A percentile compares a stretch with the other conserved stretches of the same genome.
Conservation (phyloP, 2,329 filamentous ascomycete species). For the Fonsecaea multimorphosa region DNA sequence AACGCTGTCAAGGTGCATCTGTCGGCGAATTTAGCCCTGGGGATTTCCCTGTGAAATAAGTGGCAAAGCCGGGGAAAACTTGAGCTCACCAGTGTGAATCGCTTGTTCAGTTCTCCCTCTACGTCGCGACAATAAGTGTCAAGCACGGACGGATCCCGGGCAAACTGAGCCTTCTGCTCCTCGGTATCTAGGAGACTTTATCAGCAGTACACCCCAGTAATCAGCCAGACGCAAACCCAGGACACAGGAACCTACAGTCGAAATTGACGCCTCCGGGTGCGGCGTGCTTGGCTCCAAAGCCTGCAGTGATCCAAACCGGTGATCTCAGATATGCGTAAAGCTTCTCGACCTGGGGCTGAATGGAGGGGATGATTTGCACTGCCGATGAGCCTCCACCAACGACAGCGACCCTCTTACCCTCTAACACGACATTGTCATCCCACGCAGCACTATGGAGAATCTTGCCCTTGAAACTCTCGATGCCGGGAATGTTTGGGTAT, state of each 20-base stretch:
- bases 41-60: no score
- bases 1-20: slow-evolving; percentile 8
- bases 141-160: slow-evolving; percentile 21
- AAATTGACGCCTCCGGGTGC: slow-evolving; percentile 57
- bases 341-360: background rate
- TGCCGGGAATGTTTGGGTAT: slow-evolving; percentile 60
- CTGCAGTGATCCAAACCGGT: slow-evolving; percentile 57
- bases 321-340: slow-evolving; percentile 45
- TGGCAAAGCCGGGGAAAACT: no score
- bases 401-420: slow-evolving; percentile 7
- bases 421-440: slow-evolving; percentile 45
- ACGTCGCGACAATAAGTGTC: slow-evolving; percentile 40
- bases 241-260: slow-evolving; percentile 45
- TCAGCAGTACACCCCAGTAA: no score
- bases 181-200: slow-evolving; percentile 29
- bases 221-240: no score
- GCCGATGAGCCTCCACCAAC: slow-evolving; percentile 7
- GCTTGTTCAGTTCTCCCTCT: slow-evolving; percentile 40
- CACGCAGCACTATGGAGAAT: slow-evolving; percentile 64
- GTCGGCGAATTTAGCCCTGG: no score
- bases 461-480: slow-evolving; percentile 58
- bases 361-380: slow-evolving; percentile 13
- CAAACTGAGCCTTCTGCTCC: slow-evolving; percentile 36
- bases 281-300: slow-evolving; percentile 56
- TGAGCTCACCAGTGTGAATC: slow-evolving; percentile 25